phyloP scores from a whole-genome alignment of 2,329 filamentous ascomycete species.

The Penicillium oxalicum region DNA sequence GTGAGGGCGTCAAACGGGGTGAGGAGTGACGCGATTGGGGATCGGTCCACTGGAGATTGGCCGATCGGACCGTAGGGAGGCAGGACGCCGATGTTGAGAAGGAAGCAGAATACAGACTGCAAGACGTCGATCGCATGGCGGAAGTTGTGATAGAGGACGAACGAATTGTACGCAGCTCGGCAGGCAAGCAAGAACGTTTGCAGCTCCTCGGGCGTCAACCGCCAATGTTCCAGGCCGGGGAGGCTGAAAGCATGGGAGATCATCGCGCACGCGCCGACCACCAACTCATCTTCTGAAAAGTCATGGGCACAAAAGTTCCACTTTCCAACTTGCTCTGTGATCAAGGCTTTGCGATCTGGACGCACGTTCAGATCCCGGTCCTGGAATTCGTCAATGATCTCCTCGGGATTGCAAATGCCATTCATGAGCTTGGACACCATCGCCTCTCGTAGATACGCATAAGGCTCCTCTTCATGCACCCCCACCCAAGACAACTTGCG shows the following conservation, averaged over 20 bases:
- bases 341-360: conserved; percentile 56
- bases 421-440: conserved; percentile 89
- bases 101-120: conserved; percentile 86
- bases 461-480: conserved; percentile 75
- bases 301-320: conserved; percentile 91
- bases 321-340: conserved; percentile 64
- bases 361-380: conserved; percentile 61
- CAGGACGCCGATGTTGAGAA: conserved; percentile 71
- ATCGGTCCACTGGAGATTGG: conserved; percentile 40
- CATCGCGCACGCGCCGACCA: conserved; percentile 80
- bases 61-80: conserved; percentile 55
- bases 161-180: conserved; percentile 89
- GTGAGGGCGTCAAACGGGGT: conserved; percentile 82
- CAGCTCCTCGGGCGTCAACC: conserved; percentile 74
- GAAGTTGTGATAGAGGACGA: conserved; percentile 97
- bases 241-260: conserved; percentile 79
- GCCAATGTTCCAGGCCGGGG: conserved; percentile 75
- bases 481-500: conserved; percentile 91
- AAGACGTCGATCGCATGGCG: conserved; percentile 94
- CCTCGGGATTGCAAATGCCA: conserved; percentile 71
- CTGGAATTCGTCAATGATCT: conserved; percentile 55
- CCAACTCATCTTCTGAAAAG: conserved; percentile 82
- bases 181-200: conserved; percentile 82
- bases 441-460: conserved; percentile 80
- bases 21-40: conserved; percentile 68